Conservation (phyloP, 2,329 filamentous ascomycete genomes). For the Aspergillus aculeatus region DNA sequence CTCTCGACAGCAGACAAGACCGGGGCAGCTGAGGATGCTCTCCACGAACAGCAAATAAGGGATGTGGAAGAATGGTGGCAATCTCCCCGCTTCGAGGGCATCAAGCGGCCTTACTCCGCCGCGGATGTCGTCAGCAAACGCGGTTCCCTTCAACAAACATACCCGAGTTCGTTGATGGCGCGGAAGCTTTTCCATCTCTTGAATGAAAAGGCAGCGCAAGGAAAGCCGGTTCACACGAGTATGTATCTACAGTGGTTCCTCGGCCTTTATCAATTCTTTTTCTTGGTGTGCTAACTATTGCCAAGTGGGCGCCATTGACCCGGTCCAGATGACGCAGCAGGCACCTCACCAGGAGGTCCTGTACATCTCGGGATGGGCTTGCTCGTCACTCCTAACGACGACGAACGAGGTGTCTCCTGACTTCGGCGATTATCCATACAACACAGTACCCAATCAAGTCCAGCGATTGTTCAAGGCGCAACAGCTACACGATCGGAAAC, state of each 20-base stretch:
- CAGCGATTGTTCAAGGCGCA: conserved; percentile 95
- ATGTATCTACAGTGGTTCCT: conserved; percentile 21
- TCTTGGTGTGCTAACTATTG: conserved; percentile 12
- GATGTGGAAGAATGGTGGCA: conserved; percentile 91
- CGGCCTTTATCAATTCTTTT: not conserved
- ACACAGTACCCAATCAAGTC: conserved; percentile 97
- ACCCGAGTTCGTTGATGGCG: conserved; percentile 92
- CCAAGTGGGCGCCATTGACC: conserved; percentile 92
- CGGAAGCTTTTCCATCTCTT: conserved; percentile 90
- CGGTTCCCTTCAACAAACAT: conserved; percentile 80
- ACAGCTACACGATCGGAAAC: conserved; percentile 92
- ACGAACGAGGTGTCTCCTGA: conserved; percentile 98
- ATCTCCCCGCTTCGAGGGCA: conserved; percentile 78
- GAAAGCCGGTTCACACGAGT: conserved; percentile 92
- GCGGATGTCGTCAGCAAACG: conserved; percentile 92
- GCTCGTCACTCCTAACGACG: conserved; percentile 84
- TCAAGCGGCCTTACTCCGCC: conserved; percentile 86
- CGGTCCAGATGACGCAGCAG: conserved; percentile 99
- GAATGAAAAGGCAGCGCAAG: conserved; percentile 71
- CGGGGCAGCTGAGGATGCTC: conserved; percentile 75
- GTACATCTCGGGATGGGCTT: conserved; percentile 96
- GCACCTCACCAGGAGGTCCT: conserved; percentile 92
- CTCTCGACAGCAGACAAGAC: conserved; percentile 74
- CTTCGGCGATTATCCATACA: conserved; percentile 98
- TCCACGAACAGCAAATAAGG: conserved; percentile 79